Conservation (phyloP, 805 yeast genomes). For the Metschnikowia matae region DNA sequence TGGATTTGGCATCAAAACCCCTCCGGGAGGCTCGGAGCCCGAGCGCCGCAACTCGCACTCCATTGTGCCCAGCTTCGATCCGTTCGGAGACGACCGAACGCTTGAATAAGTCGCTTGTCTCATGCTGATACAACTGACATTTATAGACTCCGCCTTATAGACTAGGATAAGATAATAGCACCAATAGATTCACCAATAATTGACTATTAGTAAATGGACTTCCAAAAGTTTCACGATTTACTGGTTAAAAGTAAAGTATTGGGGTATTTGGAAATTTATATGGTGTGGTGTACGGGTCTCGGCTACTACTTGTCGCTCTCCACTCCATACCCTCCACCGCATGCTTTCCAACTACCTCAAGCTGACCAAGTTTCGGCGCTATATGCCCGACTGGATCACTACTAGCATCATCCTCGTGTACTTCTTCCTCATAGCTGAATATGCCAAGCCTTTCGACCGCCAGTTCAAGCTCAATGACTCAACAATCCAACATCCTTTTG, state of each 20-base stretch:
- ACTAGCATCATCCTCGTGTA: slow-evolving; percentile 20
- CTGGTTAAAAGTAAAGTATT: no score
- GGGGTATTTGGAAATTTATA: no score
- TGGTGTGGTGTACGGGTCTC: slow-evolving; percentile 1
- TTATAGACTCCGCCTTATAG: slow-evolving; percentile 2
- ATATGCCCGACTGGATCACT: slow-evolving; percentile 31
- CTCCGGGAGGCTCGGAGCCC: background rate
- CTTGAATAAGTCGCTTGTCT: background rate
- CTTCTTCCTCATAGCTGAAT: slow-evolving; percentile 30
- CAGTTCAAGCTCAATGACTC: slow-evolving; percentile 32
- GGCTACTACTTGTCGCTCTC: background rate
- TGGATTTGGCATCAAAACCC: slow-evolving; percentile 29
- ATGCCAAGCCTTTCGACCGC: slow-evolving; percentile 31
- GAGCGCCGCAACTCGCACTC: slow-evolving; percentile 11
- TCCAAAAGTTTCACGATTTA: no score
- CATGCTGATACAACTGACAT: background rate
- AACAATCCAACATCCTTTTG: slow-evolving; percentile 35
- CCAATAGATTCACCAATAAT: no score
- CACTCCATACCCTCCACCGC: background rate
- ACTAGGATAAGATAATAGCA: background rate
- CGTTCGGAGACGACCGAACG: slow-evolving; percentile 11
- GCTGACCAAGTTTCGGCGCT: slow-evolving; percentile 20
- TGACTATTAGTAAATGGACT: no score
- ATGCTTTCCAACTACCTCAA: slow-evolving; percentile 15
- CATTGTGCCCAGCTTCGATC: slow-evolving; percentile 15